These are phyloP conservation scores for Closterium sp. DNA, from an alignment of 139 green algal genomes.

Conservation along the genomic window DNA sequence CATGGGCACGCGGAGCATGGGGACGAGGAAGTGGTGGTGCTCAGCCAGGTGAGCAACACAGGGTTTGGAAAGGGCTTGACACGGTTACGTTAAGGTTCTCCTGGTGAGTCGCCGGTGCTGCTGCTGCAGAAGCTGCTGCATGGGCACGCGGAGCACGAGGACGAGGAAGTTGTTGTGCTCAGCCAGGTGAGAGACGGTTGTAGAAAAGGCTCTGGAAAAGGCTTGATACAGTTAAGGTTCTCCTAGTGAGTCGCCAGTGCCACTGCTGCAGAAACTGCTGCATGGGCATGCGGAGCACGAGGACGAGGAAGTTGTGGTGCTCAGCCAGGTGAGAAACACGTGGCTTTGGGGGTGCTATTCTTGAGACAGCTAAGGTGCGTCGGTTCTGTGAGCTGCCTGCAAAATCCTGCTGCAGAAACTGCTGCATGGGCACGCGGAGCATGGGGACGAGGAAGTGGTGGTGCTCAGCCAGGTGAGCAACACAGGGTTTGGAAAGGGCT, in stretches of 20 bases:
- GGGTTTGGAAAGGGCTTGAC: not conserved
- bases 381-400: conserved; percentile 78
- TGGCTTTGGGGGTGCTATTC: no score
- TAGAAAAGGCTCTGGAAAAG: not conserved
- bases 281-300: conserved; percentile 56
- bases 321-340: conserved; percentile 46
- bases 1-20: conserved; percentile 56
- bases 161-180: conserved; percentile 60
- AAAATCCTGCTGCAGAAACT: conserved; percentile 83
- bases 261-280: conserved; percentile 77
- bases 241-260: conserved; percentile 70
- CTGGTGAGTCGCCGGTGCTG: conserved; percentile 76
- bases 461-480: conserved; percentile 43
- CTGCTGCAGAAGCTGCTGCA: conserved; percentile 82
- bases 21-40: conserved; percentile 59
- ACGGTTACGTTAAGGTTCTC: not conserved
- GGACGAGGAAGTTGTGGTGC: conserved; percentile 58
- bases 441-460: conserved; percentile 57
- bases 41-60: conserved; percentile 38
- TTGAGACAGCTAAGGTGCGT: not conserved
- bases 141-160: conserved; percentile 49
- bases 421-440: conserved; percentile 60
- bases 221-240: not conserved
- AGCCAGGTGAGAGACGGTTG: conserved; percentile 28
- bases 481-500: not conserved